Base-by-base conservation (phyloP, 495 filamentous ascomycete species). In the Schizothecium vesticola region DNA sequence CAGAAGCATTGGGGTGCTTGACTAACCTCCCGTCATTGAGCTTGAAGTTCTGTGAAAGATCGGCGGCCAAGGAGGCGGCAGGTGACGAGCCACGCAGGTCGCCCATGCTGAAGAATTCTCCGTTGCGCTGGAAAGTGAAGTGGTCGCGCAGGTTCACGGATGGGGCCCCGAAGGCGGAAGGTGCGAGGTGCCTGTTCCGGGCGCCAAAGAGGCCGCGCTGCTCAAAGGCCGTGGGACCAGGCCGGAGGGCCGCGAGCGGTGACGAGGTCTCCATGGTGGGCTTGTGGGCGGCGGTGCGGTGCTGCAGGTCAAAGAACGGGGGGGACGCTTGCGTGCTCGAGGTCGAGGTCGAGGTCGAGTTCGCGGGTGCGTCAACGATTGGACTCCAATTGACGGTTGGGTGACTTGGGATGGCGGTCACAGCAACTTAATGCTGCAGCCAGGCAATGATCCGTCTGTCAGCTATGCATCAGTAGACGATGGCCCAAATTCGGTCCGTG, bases 41-140 rank as follows among this genome's bases (percentile, higher is more conserved):
- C 71, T 93, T 93, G 73, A 98, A 97, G 82, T 97, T 99, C 77
- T 96, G 93, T 58, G 93, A 97, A 72, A 97, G 84, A 78, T 98
- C 95, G 58, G 93, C 93, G 23, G 93, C 94, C 69, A 99, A 80
- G 73, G 91, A 95, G 3, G 92, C 88, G 31, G 92, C 91, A 10
- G 95, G 95, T 55, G 95, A 99, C 9, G 95, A 96, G 26, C 92
- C 92, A 63, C 88, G 88, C 67, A 92, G 81, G 25, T 87, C 83
- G 72, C 91, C 90, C 71, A 90, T 78, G 69, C 81, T 85, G 81
- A 96, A 96, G 81, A 94, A 97, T 71, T 96, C 94, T 0, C 75
- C 70, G 13, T 76, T 81, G 7, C 80, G 73, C 63, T 77, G 73
- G 65, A 77, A 74, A 60, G 63, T 75, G 65, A 82, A 80, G 78